phyloP scores from a whole-genome alignment of 169 alveolate species.

The Theileria luwenshuni region DNA sequence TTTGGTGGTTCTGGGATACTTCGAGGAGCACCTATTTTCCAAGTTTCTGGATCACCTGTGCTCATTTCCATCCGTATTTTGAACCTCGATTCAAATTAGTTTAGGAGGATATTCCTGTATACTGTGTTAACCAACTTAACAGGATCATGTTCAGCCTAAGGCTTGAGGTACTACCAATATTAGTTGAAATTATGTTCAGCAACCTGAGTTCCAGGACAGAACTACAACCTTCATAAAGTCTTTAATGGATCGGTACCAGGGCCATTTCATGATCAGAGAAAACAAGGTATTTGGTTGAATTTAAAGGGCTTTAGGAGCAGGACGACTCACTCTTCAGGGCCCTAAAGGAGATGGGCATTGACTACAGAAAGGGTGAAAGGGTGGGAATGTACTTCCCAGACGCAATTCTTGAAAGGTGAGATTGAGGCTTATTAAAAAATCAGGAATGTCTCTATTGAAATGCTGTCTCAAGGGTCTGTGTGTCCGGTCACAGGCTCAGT shows the following conservation, averaged over 20 bases:
- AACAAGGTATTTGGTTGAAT: neutral
- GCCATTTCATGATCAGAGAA: constrained; percentile 26
- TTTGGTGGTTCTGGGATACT: constrained; percentile 54
- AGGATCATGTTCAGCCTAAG: constrained; percentile 56
- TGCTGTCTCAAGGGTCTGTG: constrained; percentile 40
- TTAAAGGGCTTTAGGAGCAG: neutral
- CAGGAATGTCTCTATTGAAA: constrained; percentile 38
- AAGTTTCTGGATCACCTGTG: neutral
- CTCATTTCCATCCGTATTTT: constrained; percentile 18
- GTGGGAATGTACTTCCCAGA: constrained; percentile 47
- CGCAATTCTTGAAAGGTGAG: constrained; percentile 23
- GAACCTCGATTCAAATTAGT: neutral
- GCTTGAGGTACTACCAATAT: constrained; percentile 32
- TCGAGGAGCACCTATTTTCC: constrained; percentile 9
- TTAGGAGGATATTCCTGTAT: constrained; percentile 48
- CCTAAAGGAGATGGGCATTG: constrained; percentile 24
- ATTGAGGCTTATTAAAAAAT: neutral
- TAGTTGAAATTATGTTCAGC: constrained; percentile 2
- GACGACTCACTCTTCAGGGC: constrained; percentile 20
- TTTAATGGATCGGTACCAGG: constrained; percentile 51
- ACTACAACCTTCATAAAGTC: constrained; percentile 17
- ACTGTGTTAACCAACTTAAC: constrained; percentile 42
- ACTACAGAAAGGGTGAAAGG: neutral
- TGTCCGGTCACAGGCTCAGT: constrained; percentile 56
- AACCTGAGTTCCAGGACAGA: constrained; percentile 17